Percentiles rank a stretch among this genome's conserved stretches.
Conservation (phyloP, 1,284 basidiomycete species). For the Irpex sp. region DNA sequence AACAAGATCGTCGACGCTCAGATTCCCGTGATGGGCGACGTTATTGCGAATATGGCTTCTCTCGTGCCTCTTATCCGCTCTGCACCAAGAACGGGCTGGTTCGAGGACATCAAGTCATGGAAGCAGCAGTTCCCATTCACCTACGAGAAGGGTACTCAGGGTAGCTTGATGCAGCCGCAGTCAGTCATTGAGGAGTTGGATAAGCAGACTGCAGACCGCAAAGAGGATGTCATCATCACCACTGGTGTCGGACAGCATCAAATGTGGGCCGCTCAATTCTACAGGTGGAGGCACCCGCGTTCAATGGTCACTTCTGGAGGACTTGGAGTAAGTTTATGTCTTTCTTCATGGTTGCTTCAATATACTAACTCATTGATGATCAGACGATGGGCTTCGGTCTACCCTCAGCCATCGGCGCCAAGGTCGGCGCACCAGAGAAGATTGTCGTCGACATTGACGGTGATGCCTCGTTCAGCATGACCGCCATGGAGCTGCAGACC, state of each 20-base stretch:
- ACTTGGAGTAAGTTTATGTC: conserved; percentile 67
- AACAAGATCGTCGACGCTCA: conserved; percentile 98
- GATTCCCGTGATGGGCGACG: conserved; percentile 93
- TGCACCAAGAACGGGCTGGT: conserved; percentile 76
- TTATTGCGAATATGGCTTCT: conserved; percentile 77
- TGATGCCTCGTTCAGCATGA: conserved; percentile 98
- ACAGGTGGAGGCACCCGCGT: conserved; percentile 85
- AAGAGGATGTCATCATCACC: conserved; percentile 86
- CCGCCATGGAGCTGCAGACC: conserved; percentile 97
- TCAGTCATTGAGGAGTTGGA: conserved; percentile 95
- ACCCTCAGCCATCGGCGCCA: conserved; percentile 92
- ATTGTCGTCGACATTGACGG: conserved; percentile 96
- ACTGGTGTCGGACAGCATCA: conserved; percentile 99
- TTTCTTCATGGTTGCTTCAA: conserved; percentile 3
- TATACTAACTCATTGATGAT: conserved; percentile 10
- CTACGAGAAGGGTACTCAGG: conserved; percentile 63
- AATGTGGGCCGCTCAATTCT: conserved; percentile 99
- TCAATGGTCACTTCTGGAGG: conserved; percentile 97
- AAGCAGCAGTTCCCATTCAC: conserved; percentile 92
- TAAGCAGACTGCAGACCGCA: conserved; percentile 60
- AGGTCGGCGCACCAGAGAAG: conserved; percentile 93
- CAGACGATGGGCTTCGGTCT: conserved; percentile 98
- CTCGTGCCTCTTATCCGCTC: conserved; percentile 78
- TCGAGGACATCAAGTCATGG: conserved; percentile 79
- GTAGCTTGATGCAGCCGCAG: conserved; percentile 89